Evolutionary conservation across 441 rosid genomes (phyloP).

Genomic region (Pelargonium cotyledonis): DNA sequence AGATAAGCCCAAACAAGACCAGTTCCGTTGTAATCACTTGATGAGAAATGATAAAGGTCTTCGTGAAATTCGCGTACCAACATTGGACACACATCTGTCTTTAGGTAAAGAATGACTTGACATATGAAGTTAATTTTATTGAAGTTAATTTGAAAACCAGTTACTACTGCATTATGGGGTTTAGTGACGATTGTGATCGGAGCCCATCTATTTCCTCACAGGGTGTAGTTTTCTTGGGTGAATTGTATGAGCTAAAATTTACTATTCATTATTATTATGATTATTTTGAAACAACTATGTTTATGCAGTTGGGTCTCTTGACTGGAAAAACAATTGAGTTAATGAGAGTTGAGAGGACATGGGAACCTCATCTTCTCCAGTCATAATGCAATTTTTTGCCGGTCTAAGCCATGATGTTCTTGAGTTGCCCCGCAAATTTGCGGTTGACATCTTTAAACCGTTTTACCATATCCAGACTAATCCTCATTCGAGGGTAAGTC

Average conservation of each 20-base stretch:
- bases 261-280: slow-evolving; percentile 1
- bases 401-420: too few relatives aligned
- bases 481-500: too few relatives aligned
- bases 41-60: not conserved
- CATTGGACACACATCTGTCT: not conserved
- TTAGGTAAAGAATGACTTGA: not conserved
- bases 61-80: slow-evolving; percentile 1
- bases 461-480: too few relatives aligned
- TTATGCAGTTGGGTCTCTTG: not conserved
- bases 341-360: not conserved
- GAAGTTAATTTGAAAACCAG: not conserved
- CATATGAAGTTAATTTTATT: not conserved
- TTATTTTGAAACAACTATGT: slow-evolving; percentile 6
- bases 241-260: not conserved
- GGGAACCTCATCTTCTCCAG: slow-evolving; percentile 8
- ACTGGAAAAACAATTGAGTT: not conserved
- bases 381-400: not conserved
- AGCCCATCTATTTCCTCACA: not conserved
- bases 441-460: too few relatives aligned
- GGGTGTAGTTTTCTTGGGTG: not conserved
- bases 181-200: not conserved
- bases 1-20: not conserved
- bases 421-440: too few relatives aligned
- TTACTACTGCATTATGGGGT: not conserved
- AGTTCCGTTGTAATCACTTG: not conserved